Percentiles rank a stretch among this genome's conserved stretches.
phyloP scores from a whole-genome alignment of 768 basidiomycete species.

The Calvatia gigantea region DNA sequence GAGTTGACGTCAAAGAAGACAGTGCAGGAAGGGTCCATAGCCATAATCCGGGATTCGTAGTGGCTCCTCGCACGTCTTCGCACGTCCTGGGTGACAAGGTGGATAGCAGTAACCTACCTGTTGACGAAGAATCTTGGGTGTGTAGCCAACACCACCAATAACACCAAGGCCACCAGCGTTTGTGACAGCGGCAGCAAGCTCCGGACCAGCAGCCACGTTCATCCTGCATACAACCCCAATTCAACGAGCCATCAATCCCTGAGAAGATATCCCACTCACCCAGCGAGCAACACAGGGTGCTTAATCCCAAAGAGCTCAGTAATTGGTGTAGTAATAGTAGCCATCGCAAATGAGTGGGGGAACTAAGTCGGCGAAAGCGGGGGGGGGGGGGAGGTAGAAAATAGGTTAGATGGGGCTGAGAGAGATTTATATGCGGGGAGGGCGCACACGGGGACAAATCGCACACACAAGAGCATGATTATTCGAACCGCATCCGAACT shows the following conservation, averaged over 20 bases:
- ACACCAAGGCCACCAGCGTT: conserved; percentile 94
- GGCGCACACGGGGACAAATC: background rate
- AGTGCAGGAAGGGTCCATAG: background rate
- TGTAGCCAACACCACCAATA: conserved; percentile 87
- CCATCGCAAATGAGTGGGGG: conserved; percentile 34
- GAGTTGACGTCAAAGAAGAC: conserved; percentile 12
- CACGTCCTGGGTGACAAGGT: background rate
- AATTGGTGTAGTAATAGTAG: conserved; percentile 75
- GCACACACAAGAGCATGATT: background rate
- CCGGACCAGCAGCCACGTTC: conserved; percentile 53
- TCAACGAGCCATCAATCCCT: background rate
- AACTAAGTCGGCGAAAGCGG: too few species aligned
- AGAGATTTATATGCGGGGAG: conserved; percentile 16
- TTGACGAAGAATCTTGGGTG: conserved; percentile 72
- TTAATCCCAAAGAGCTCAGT: conserved; percentile 86
- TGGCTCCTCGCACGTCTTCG: too few species aligned
- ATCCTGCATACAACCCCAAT: conserved; percentile 38
- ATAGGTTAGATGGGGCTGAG: background rate
- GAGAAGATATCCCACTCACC: conserved; percentile 29
- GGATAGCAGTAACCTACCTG: conserved; percentile 48
- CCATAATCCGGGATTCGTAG: background rate
- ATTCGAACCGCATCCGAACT: too few species aligned
- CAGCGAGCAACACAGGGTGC: conserved; percentile 86
- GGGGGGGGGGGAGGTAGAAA: conserved; percentile 7
- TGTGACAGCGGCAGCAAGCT: conserved; percentile 90